A percentile compares a stretch with the other conserved stretches of the same genome.
phyloP scores from a whole-genome alignment of 805 yeast genomes.

The Clavispora vitiphila region DNA sequence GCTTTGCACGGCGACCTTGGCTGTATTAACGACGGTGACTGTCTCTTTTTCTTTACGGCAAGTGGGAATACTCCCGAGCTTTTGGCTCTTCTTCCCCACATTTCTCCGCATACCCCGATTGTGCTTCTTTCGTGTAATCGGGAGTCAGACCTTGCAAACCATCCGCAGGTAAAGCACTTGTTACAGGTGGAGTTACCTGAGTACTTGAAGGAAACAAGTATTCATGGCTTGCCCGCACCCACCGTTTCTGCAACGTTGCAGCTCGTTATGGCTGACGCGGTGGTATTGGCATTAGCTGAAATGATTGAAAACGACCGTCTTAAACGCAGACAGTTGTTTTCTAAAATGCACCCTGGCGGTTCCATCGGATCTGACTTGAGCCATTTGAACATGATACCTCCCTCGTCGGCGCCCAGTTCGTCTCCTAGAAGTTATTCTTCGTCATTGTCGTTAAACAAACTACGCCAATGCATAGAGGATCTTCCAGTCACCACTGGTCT shows the following conservation, averaged over 20 bases:
- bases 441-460: constrained; percentile 13
- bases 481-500: neutral
- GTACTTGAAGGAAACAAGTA: constrained; percentile 50
- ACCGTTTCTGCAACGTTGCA: constrained; percentile 79
- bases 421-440: constrained; percentile 13
- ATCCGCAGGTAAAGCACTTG: constrained; percentile 46
- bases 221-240: constrained; percentile 84
- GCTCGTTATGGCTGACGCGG: constrained; percentile 72
- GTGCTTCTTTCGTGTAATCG: constrained; percentile 61
- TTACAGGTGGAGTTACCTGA: constrained; percentile 60
- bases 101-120: constrained; percentile 49
- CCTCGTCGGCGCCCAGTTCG: constrained; percentile 5
- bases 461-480: constrained; percentile 3
- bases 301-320: constrained; percentile 52
- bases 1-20: constrained; percentile 93
- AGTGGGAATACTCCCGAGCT: constrained; percentile 85
- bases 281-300: constrained; percentile 69
- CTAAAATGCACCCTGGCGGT: constrained; percentile 85
- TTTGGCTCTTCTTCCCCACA: constrained; percentile 50
- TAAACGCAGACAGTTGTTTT: constrained; percentile 53
- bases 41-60: constrained; percentile 63
- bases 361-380: constrained; percentile 61
- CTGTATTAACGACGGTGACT: constrained; percentile 51
- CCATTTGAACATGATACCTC: constrained; percentile 24
- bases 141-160: constrained; percentile 49